Percentiles rank a stretch among this genome's conserved stretches.
phyloP scores from a whole-genome alignment of 352 stramenopile genomes.

The Phytophthora boehmeriae region DNA sequence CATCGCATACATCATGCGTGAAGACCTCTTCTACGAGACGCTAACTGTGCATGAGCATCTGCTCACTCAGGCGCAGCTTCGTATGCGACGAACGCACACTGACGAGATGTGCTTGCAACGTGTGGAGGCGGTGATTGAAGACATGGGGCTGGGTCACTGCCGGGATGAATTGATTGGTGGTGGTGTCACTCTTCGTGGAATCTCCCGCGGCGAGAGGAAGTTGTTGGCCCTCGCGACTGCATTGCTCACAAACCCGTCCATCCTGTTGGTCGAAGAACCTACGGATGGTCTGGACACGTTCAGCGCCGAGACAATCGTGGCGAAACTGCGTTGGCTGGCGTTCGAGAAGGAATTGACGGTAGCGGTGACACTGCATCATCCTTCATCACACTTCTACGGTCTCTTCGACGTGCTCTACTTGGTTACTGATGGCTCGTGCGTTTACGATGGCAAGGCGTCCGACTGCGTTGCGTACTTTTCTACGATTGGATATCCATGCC shows the following conservation, averaged over 20 bases:
- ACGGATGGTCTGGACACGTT: constrained; percentile 70
- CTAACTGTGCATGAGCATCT: constrained; percentile 92
- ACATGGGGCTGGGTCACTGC: constrained; percentile 55
- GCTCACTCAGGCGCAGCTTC: constrained; percentile 82
- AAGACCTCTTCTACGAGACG: constrained; percentile 88
- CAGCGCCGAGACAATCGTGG: constrained; percentile 64
- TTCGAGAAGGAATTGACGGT: constrained; percentile 82
- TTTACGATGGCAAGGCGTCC: constrained; percentile 62
- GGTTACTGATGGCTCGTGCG: constrained; percentile 45
- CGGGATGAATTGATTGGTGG: constrained; percentile 65
- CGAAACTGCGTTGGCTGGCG: constrained; percentile 68
- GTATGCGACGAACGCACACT: constrained; percentile 54
- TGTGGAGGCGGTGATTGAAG: constrained; percentile 66
- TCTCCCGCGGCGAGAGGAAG: constrained; percentile 84
- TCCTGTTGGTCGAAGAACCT: constrained; percentile 89
- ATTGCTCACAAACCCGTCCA: constrained; percentile 77
- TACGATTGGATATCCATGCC: constrained; percentile 50
- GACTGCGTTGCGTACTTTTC: constrained; percentile 63
- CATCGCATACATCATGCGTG: constrained; percentile 78
- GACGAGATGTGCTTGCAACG: constrained; percentile 40
- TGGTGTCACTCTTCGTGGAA: constrained; percentile 48
- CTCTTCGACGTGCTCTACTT: constrained; percentile 69
- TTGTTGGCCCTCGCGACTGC: constrained; percentile 83
- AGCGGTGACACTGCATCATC: constrained; percentile 91
- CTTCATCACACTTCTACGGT: constrained; percentile 70